Conservation (phyloP, 2,329 filamentous ascomycete genomes). For the Capronia epimyces region DNA sequence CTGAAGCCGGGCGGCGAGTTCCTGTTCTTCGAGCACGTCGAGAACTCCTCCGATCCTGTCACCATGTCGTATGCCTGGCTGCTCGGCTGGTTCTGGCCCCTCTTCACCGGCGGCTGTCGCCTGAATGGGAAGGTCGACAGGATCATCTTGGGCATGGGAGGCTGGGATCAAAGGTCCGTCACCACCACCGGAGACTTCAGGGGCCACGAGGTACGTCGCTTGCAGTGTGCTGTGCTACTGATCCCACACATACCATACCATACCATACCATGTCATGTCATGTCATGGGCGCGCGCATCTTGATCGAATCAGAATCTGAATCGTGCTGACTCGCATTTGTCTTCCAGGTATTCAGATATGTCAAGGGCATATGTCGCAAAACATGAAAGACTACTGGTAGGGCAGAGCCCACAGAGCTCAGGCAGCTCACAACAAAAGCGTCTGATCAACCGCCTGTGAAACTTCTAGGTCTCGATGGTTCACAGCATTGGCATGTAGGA, state of each 20-base stretch:
- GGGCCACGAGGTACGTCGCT: conserved; percentile 17
- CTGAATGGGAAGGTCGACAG: conserved; percentile 24
- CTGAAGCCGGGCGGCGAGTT: conserved; percentile 45
- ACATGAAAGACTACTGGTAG: conserved; percentile 13
- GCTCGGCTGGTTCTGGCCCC: conserved; percentile 24
- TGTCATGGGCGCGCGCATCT: too few relatives aligned
- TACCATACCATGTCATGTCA: too few relatives aligned
- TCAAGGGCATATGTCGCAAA: conserved; percentile 20
- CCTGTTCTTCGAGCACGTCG: conserved; percentile 45
- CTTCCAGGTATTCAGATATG: conserved; percentile 20
- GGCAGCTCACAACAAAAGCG: too few relatives aligned
- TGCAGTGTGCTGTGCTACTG: neutral
- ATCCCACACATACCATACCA: neutral
- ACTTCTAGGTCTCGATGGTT: too few relatives aligned
- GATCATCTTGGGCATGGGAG: conserved; percentile 20
- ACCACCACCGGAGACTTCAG: conserved; percentile 19
- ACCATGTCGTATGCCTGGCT: conserved; percentile 24
- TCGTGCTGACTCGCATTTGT: neutral
- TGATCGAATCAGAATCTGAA: too few relatives aligned
- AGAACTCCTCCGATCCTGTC: conserved; percentile 18
- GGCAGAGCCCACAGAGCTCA: too few relatives aligned
- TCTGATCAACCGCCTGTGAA: too few relatives aligned
- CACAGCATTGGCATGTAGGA: too few relatives aligned
- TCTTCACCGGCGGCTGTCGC: conserved; percentile 26
- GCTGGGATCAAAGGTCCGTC: conserved; percentile 18